Evolutionary conservation across 2,329 filamentous ascomycete genomes (phyloP).

Genomic region (Ascochyta viciae-villosae): DNA sequence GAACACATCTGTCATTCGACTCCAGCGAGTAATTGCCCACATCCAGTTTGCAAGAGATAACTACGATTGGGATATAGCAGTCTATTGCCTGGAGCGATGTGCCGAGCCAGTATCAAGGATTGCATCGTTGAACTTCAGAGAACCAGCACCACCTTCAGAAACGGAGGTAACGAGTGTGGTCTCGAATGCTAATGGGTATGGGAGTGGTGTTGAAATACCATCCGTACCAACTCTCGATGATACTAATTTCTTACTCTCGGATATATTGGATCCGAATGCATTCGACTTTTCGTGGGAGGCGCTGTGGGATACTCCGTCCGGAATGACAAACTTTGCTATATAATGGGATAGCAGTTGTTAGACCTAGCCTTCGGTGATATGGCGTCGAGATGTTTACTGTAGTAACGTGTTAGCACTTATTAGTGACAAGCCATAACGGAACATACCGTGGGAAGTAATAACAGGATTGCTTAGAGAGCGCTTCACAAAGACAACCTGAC

Average conservation of each 20-base stretch:
- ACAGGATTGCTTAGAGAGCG: no score
- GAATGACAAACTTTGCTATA: conserved; percentile 43
- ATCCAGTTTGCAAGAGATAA: conserved; percentile 57
- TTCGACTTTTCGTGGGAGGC: conserved; percentile 50
- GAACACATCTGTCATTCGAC: conserved; percentile 55
- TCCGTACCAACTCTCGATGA: conserved; percentile 38
- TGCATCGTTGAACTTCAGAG: conserved; percentile 36
- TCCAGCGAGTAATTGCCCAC: conserved; percentile 57
- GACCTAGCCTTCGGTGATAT: no score
- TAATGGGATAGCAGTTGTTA: background rate
- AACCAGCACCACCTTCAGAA: conserved; percentile 27
- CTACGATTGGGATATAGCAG: conserved; percentile 63
- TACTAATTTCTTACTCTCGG: conserved; percentile 36
- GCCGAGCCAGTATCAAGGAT: conserved; percentile 47
- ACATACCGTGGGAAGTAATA: no score
- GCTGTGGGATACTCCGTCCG: conserved; percentile 46
- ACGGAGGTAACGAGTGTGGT: conserved; percentile 24
- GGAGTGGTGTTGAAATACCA: conserved; percentile 6
- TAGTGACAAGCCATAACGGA: no score
- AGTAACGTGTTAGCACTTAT: background rate
- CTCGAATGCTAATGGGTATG: conserved; percentile 9
- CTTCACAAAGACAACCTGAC: no score
- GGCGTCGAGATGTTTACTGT: background rate
- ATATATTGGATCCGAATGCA: conserved; percentile 42
- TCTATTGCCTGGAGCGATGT: conserved; percentile 59